These are phyloP conservation scores for Candida railenensis DNA, from an alignment of 805 yeast genomes.

Conservation along the genomic window DNA sequence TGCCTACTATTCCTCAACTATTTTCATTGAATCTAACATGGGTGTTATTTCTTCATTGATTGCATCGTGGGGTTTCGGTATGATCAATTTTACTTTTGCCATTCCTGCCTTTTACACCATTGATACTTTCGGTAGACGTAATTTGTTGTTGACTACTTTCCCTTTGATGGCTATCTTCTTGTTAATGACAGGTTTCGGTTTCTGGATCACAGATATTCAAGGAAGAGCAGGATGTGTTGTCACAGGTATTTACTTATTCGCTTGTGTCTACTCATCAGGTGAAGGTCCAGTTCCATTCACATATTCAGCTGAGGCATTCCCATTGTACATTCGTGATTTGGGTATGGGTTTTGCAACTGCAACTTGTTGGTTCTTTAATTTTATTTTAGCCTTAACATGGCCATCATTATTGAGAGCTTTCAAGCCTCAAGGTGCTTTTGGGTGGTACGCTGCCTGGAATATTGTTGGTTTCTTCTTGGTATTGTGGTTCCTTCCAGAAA, in stretches of 20 bases:
- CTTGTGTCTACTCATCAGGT: conserved; percentile 76
- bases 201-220: conserved; percentile 57
- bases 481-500: conserved; percentile 49
- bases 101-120: conserved; percentile 80
- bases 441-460: conserved; percentile 88
- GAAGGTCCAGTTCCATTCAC: conserved; percentile 92
- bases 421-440: conserved; percentile 82
- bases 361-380: conserved; percentile 73
- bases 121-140: conserved; percentile 75
- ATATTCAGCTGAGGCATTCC: conserved; percentile 80
- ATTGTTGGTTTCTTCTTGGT: conserved; percentile 66
- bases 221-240: conserved; percentile 68
- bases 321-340: conserved; percentile 73
- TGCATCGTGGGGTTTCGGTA: conserved; percentile 87
- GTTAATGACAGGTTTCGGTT: conserved; percentile 65
- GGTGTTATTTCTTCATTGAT: conserved; percentile 59
- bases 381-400: conserved; percentile 73
- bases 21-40: conserved; percentile 68
- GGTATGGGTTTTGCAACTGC: conserved; percentile 82
- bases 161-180: conserved; percentile 64
- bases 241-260: conserved; percentile 70
- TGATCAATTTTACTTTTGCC: conserved; percentile 77
- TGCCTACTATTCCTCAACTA: conserved; percentile 80
- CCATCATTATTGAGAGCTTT: conserved; percentile 67
- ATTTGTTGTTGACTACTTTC: conserved; percentile 55